Evolutionary conservation across 2,329 filamentous ascomycete genomes (phyloP).

Genomic region (Periconia macrospinosa): DNA sequence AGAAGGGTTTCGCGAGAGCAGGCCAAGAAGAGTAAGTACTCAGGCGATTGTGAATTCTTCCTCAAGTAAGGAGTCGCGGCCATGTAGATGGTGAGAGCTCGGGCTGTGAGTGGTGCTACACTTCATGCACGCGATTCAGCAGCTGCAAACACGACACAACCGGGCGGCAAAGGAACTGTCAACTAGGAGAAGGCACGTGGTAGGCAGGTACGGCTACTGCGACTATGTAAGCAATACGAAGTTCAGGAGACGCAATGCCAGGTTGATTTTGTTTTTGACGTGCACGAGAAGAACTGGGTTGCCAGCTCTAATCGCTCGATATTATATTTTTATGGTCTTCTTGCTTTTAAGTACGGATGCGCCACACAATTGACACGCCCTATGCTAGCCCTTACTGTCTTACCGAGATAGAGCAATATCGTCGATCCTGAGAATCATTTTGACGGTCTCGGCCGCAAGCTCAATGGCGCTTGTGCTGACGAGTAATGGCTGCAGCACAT

Average conservation of each 20-base stretch:
- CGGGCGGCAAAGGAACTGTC: not conserved
- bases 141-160: not conserved
- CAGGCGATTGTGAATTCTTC: no score
- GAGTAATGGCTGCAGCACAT: slow-evolving; percentile 91
- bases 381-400: slow-evolving; percentile 4
- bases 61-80: no score
- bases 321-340: slow-evolving; percentile 8
- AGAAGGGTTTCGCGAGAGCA: no score
- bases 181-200: not conserved
- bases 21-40: no score
- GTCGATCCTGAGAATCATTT: slow-evolving; percentile 80
- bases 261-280: not conserved
- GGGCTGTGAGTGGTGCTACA: not conserved
- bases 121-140: not conserved
- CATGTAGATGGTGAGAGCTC: no score
- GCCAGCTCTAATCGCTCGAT: not conserved
- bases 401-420: slow-evolving; percentile 60
- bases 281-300: not conserved
- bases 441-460: slow-evolving; percentile 95
- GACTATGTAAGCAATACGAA: not conserved
- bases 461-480: slow-evolving; percentile 98
- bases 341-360: slow-evolving; percentile 1
- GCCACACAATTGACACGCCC: slow-evolving; percentile 1
- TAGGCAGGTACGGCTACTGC: not conserved
- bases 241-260: not conserved